Conservation (phyloP, 164 flowering plant species). For the Vitis amurensis region DNA sequence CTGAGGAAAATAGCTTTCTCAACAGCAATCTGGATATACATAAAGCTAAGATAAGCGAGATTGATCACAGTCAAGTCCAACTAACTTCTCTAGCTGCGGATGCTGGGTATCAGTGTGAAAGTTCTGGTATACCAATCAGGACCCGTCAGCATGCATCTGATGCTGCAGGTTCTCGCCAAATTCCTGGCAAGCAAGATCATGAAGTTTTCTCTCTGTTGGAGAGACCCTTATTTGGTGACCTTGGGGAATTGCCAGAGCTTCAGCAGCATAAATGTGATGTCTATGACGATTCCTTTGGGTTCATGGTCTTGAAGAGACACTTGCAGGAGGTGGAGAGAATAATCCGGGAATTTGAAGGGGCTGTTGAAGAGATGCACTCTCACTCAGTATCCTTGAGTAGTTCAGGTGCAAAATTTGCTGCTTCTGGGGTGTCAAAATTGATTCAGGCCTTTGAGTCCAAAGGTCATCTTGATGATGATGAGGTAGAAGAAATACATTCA, state of each 20-base stretch:
- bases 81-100: conserved; percentile 20
- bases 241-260: conserved; percentile 12
- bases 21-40: conserved; percentile 42
- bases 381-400: conserved; percentile 41
- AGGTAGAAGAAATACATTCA: conserved; percentile 28
- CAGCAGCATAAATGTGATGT: conserved; percentile 26
- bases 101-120: conserved; percentile 17
- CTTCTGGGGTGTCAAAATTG: conserved; percentile 66
- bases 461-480: conserved; percentile 53
- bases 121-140: conserved; percentile 10
- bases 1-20: conserved; percentile 53
- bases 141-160: conserved; percentile 7
- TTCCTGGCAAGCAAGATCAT: conserved; percentile 8
- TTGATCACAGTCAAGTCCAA: conserved; percentile 21
- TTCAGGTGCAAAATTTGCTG: conserved; percentile 37
- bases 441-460: conserved; percentile 90
- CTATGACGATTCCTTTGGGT: conserved; percentile 37
- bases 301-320: conserved; percentile 35
- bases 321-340: conserved; percentile 54
- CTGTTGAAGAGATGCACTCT: conserved; percentile 54
- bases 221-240: conserved; percentile 16
- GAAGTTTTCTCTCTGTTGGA: conserved; percentile 14
- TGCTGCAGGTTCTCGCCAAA: conserved; percentile 18
- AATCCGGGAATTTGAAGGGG: conserved; percentile 65
- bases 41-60: conserved; percentile 38